A percentile compares a stretch with the other conserved stretches of the same genome.
These are phyloP conservation scores for Marasmius fiardii DNA, from an alignment of 1,284 basidiomycete genomes.

Conservation along the genomic window DNA sequence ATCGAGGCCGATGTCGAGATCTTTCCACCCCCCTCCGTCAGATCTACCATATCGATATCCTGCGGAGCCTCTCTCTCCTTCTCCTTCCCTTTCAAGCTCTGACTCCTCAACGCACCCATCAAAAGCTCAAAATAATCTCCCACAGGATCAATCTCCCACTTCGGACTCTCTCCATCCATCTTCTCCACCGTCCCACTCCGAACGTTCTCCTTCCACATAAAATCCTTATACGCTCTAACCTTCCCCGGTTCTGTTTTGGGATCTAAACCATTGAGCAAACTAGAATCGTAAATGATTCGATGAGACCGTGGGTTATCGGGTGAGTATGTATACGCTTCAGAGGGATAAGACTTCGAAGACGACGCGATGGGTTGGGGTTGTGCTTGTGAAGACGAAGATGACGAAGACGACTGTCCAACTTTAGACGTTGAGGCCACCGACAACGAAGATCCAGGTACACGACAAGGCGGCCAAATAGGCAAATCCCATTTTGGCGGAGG, in stretches of 20 bases:
- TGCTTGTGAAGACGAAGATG: background rate
- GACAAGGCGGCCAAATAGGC: background rate
- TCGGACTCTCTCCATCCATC: background rate
- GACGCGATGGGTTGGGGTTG: background rate
- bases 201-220: background rate
- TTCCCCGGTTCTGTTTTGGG: conserved; percentile 23
- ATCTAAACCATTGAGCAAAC: conserved; percentile 20
- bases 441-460: background rate
- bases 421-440: background rate
- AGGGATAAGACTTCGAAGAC: background rate
- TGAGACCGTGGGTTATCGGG: conserved; percentile 37
- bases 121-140: conserved; percentile 1
- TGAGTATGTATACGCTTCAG: conserved; percentile 31
- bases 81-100: conserved; percentile 5
- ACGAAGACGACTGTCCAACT: background rate
- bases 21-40: conserved; percentile 58
- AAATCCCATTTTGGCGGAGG: conserved; percentile 1
- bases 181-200: conserved; percentile 2
- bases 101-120: background rate
- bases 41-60: conserved; percentile 23
- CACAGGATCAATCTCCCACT: background rate
- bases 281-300: conserved; percentile 63
- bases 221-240: conserved; percentile 19
- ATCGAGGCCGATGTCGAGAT: conserved; percentile 37
- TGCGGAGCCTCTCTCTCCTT: background rate